These are phyloP conservation scores for Fraxinus platypoda DNA, from an alignment of 305 asterid species.

Conservation along the genomic window DNA sequence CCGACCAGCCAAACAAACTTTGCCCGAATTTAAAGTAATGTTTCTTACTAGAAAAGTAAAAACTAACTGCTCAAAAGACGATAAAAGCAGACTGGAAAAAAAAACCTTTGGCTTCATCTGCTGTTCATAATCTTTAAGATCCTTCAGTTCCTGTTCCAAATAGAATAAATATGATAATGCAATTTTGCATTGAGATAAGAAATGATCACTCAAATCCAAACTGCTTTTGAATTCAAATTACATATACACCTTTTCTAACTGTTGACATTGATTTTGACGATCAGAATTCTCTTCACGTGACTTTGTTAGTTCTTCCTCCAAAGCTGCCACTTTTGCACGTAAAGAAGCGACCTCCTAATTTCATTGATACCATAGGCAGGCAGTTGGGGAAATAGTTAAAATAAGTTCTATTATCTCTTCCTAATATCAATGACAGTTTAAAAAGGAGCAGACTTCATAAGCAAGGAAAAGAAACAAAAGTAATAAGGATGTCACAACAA, in stretches of 20 bases:
- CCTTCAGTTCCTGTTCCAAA: constrained; percentile 76
- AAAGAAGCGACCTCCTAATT: constrained; percentile 63
- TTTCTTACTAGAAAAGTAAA: background rate
- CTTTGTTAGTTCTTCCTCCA: constrained; percentile 74
- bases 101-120: constrained; percentile 87
- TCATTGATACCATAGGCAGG: constrained; percentile 19
- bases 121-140: constrained; percentile 72
- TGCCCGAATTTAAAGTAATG: background rate
- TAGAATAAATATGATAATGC: constrained; percentile 22
- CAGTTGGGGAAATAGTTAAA: background rate
- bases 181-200: constrained; percentile 15
- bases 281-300: constrained; percentile 52
- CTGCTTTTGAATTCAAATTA: background rate
- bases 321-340: constrained; percentile 54
- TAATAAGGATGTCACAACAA: background rate
- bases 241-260: constrained; percentile 66
- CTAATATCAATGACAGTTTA: background rate
- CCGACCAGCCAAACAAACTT: background rate
- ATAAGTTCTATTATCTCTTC: background rate
- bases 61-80: background rate
- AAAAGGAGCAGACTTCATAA: constrained; percentile 2
- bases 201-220: constrained; percentile 8
- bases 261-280: constrained; percentile 51
- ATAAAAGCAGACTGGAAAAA: constrained; percentile 18
- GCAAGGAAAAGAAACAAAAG: constrained; percentile 12